phyloP scores from a whole-genome alignment of 1,284 basidiomycete species.

The Mixia osmundae region DNA sequence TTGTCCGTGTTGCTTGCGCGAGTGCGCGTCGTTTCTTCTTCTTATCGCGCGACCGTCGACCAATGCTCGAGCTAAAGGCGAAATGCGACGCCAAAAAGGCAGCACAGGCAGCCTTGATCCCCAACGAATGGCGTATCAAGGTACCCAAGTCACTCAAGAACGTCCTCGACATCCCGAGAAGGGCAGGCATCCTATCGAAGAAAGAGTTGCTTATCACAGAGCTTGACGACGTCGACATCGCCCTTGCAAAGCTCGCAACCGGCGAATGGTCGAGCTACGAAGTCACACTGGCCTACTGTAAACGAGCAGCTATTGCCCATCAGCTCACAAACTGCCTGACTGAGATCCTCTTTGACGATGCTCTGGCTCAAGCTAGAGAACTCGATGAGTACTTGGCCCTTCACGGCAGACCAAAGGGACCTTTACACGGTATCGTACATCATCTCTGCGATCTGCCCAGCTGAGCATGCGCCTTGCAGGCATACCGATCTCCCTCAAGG shows the following conservation, averaged over 20 bases:
- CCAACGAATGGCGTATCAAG: too few relatives aligned
- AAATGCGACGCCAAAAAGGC: too few relatives aligned
- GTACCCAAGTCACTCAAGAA: too few relatives aligned
- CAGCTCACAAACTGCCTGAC: slow-evolving; percentile 47
- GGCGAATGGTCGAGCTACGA: background rate
- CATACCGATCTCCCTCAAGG: slow-evolving; percentile 47
- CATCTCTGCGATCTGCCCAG: background rate
- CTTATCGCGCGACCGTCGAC: too few relatives aligned
- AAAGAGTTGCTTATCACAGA: background rate
- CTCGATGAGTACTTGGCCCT: slow-evolving; percentile 40
- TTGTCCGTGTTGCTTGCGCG: too few relatives aligned
- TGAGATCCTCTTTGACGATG: slow-evolving; percentile 50
- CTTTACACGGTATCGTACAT: slow-evolving; percentile 19
- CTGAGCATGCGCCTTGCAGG: slow-evolving; percentile 33
- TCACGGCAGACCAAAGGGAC: slow-evolving; percentile 39
- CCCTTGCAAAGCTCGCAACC: background rate
- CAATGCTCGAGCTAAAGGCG: too few relatives aligned
- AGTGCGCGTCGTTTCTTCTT: too few relatives aligned
- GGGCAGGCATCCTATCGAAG: background rate
- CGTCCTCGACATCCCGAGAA: too few relatives aligned
- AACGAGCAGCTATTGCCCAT: slow-evolving; percentile 35
- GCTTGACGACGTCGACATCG: background rate
- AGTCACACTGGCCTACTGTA: background rate
- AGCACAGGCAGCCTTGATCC: too few relatives aligned
- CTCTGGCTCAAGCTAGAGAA: slow-evolving; percentile 34